These are phyloP conservation scores for Fusarium drepaniforme DNA, from an alignment of 2,329 filamentous ascomycete species.

Conservation along the genomic window DNA sequence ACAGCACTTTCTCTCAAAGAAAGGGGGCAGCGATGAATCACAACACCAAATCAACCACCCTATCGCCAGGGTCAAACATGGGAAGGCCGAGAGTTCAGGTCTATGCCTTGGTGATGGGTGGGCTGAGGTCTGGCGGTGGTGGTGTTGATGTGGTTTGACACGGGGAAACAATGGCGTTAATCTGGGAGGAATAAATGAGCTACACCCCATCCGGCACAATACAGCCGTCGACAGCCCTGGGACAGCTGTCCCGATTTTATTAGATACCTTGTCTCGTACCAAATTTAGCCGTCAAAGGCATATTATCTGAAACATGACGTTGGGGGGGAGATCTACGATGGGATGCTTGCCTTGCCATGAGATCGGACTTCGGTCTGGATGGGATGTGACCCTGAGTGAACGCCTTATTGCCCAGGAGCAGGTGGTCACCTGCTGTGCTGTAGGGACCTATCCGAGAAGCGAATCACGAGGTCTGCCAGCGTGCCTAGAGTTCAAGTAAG, in stretches of 20 bases:
- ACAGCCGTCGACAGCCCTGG: conserved; percentile 13
- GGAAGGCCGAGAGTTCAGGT: conserved; percentile 7
- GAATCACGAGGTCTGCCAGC: conserved; percentile 28
- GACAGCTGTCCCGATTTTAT: conserved; percentile 5
- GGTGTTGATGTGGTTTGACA: conserved; percentile 37
- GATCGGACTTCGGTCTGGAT: conserved; percentile 12
- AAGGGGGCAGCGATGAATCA: conserved; percentile 4
- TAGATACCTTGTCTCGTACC: conserved; percentile 1
- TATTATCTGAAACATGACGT: conserved; percentile 20
- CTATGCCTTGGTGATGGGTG: conserved; percentile 9
- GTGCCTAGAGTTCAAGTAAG: background rate
- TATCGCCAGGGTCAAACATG: background rate
- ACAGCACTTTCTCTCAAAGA: conserved; percentile 1
- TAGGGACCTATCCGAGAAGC: background rate
- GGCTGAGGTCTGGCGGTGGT: conserved; percentile 30
- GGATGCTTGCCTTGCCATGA: background rate
- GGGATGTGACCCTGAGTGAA: conserved; percentile 26
- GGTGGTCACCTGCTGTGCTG: background rate
- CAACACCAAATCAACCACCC: background rate
- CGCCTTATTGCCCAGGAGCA: background rate
- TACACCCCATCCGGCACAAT: conserved; percentile 28
- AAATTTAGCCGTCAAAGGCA: background rate
- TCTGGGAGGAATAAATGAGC: conserved; percentile 16
- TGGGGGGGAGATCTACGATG: conserved; percentile 36
- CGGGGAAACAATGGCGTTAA: conserved; percentile 33